A percentile compares a stretch with the other conserved stretches of the same genome.
Conservation (phyloP, 441 rosid species). For the Euphorbia schlechtendalii region DNA sequence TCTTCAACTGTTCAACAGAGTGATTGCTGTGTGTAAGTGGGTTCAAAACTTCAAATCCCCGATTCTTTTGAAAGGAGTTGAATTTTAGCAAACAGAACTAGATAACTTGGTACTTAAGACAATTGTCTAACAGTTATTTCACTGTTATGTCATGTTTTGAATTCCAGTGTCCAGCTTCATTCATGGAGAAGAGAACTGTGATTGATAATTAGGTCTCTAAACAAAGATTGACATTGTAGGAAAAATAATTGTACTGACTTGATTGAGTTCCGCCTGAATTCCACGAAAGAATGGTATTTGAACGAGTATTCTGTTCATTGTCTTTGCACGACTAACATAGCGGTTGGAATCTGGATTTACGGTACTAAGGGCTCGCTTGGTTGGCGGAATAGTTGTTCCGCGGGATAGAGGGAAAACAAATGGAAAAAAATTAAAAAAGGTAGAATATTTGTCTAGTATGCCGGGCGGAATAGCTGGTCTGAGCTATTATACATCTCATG, state of each 20-base stretch:
- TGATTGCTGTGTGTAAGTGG: conserved; percentile 11
- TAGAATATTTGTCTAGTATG: too few relatives aligned
- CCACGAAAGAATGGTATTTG: background rate
- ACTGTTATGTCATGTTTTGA: background rate
- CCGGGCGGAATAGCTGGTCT: too few relatives aligned
- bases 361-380: too few relatives aligned
- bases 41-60: conserved; percentile 8
- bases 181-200: conserved; percentile 7
- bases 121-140: conserved; percentile 8
- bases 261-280: too few relatives aligned
- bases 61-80: conserved; percentile 13
- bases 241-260: background rate
- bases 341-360: too few relatives aligned
- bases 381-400: too few relatives aligned
- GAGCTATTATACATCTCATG: too few relatives aligned
- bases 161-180: conserved; percentile 9
- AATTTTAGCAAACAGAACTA: conserved; percentile 9
- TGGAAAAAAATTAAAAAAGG: too few relatives aligned
- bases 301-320: background rate
- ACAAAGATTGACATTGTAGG: background rate
- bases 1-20: conserved; percentile 9
- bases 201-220: background rate
- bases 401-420: too few relatives aligned
- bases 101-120: conserved; percentile 2
- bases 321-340: background rate